Base-by-base conservation (phyloP, 805 yeast genomes). In the Ogataea thermomethanolica region DNA sequence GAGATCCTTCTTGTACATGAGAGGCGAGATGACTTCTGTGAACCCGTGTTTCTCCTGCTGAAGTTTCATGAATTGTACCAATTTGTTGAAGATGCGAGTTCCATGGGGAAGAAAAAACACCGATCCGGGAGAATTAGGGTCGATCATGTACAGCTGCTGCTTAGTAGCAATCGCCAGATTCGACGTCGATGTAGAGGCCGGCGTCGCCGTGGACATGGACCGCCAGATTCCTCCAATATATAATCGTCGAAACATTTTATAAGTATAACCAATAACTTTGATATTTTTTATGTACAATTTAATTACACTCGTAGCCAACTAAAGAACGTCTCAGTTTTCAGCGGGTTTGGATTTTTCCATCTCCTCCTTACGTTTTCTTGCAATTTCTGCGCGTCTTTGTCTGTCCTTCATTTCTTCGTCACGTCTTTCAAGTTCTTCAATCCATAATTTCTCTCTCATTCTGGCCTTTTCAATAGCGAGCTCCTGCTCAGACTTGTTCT, bases 61-160 rank as follows among this genome's bases (percentile, higher is more conserved):
- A 29, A 78, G 65, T 56, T 87, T 84, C 91, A 93, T 90, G 61
- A 89, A 93, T 30, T 70, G 71, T 10, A 87, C 70, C 44, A 93
- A 65, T 49, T 79, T 83, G 60, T 88, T 86, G 68, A 90, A 85
- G 20, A 93, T 74, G 31, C 91, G 69, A 1, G 97, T 79, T 2
- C 99, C 99, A 56, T 88, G 89, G 1, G 98, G 98, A 28, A 91
- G 69, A 53, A 93, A 88, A 68, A 93, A 93, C 1, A 86, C 76
- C 0, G 95, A 84, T 0, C 99, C 99, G 0, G 98, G 98, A 0
- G 97, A 83, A 13, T 76, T 64, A 6, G 84, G 76, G 60, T 88
- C 95, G 3, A 85, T 79, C 69, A 82, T 77, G 59, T 81, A 93
- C 31, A 93, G 67, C 46, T 78, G 77, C 59, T 93, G 98, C 41